Base-by-base conservation (phyloP, 768 basidiomycete genomes). In the Cystobasidiopsis lactophilus region DNA sequence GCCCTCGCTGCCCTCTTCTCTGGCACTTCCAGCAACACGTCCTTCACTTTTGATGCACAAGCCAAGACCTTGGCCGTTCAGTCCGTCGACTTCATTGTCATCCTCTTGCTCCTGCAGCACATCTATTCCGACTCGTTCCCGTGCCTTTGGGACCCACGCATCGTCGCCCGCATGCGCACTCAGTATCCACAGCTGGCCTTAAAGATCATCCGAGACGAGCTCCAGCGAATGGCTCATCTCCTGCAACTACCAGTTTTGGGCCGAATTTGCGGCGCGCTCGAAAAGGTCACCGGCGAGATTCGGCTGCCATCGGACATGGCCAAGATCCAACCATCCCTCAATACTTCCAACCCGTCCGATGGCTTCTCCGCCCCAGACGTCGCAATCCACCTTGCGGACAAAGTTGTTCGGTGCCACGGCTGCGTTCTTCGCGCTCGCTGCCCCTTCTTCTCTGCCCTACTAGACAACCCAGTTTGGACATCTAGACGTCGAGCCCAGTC, bases 71-170 rank as follows among this genome's bases (percentile, higher is more conserved):
- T 67, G 43, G 63, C 63, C 18, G 60, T 91, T 40, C 62, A 69
- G 0, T 76, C 76, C 1, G 76, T 75, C 55, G 74, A 77, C 41
- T 72, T 79, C 0, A 67, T 89, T 5, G 69, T 84, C 0, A 66
- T 80, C 16, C 73, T 93, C 16, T 72, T 91, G 21, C 69, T 95
- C 19, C 65, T 93, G 19, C 73, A 77, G 23, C 95, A 86, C 61
- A 66, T 95, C n/a, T 95, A 95, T 66, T 74, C 82, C 1, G 91
- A 98, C 64, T 74, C 78, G 38, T 66, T 89, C 1, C 69, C 84
- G 11, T 77, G 84, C 0, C 65, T 88, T 14, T 89, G 86, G 84
- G 88, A 96, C 63, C 70, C 72, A 13, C 75, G 85, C 18, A 71
- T 83, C 11, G 71, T 68, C 3, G 58, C 67, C 0, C 64, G 67